Evolutionary conservation across 371 early-diverging fungal species (phyloP).

Genomic region (Entomophthora muscae): DNA sequence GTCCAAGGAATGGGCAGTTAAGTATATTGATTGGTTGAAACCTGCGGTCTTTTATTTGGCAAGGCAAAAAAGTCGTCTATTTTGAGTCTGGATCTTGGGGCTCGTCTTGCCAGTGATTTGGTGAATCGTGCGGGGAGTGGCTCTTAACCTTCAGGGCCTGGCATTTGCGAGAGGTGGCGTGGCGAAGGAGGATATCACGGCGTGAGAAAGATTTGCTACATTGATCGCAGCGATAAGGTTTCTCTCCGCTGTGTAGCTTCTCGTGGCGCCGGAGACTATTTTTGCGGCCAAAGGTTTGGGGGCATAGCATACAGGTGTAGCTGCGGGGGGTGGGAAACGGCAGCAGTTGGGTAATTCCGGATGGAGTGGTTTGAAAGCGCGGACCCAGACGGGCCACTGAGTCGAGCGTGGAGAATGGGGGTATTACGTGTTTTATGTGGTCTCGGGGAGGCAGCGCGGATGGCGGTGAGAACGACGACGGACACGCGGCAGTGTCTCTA

Average conservation of each 20-base stretch:
- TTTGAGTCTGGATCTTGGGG: not conserved
- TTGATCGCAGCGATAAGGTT: not conserved
- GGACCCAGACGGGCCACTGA: not conserved
- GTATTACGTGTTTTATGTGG: not conserved
- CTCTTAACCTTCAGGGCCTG: not conserved
- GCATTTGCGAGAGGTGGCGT: not conserved
- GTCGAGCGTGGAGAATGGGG: not conserved
- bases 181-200: not conserved
- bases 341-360: not conserved
- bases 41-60: too few species aligned
- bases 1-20: too few species aligned
- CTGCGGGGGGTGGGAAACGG: not conserved
- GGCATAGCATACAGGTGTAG: not conserved
- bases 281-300: slow-evolving; percentile 1
- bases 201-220: slow-evolving; percentile 2
- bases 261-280: slow-evolving; percentile 7
- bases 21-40: too few species aligned
- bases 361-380: not conserved
- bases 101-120: not conserved
- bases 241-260: not conserved
- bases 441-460: too few species aligned
- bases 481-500: not conserved
- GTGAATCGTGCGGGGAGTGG: not conserved
- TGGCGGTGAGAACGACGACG: too few species aligned
- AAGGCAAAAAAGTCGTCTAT: too few species aligned